These are phyloP conservation scores for Calycina herbarum DNA, from an alignment of 2,329 filamentous ascomycete species.

Conservation along the genomic window DNA sequence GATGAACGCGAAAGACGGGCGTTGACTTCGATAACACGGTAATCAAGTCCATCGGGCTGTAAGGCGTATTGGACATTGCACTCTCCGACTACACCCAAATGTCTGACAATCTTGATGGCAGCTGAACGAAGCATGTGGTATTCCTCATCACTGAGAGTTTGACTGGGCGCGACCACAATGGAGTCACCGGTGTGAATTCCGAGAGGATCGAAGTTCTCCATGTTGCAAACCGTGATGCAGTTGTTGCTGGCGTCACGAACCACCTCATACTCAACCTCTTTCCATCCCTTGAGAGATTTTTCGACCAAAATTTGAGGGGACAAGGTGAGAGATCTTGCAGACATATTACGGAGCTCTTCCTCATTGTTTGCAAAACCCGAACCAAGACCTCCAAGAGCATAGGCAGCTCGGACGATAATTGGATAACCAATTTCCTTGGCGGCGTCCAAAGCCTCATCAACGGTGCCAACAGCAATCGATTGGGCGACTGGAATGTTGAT, in stretches of 20 bases:
- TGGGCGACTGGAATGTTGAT: conserved; percentile 97
- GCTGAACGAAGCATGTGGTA: conserved; percentile 99
- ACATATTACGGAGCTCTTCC: conserved; percentile 91
- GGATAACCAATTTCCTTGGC: conserved; percentile 89
- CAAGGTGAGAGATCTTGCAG: conserved; percentile 86
- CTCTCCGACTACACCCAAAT: conserved; percentile 95
- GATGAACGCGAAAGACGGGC: conserved; percentile 97
- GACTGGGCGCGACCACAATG: conserved; percentile 94
- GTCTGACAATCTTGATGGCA: conserved; percentile 96
- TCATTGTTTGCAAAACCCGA: conserved; percentile 94
- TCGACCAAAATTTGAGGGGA: conserved; percentile 97
- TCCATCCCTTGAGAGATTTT: conserved; percentile 99
- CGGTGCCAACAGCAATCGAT: conserved; percentile 86
- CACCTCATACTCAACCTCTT: conserved; percentile 98
- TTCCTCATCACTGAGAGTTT: conserved; percentile 96
- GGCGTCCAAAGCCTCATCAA: conserved; percentile 89
- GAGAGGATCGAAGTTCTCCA: conserved; percentile 98
- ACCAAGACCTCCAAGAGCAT: conserved; percentile 91
- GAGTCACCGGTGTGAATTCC: conserved; percentile 98
- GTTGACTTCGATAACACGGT: conserved; percentile 98
- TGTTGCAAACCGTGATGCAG: conserved; percentile 98
- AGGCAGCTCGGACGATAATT: conserved; percentile 96
- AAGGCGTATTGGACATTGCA: conserved; percentile 98
- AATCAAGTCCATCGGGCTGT: conserved; percentile 94
- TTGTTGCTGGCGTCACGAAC: conserved; percentile 97